phyloP scores from a whole-genome alignment of 805 yeast genomes.

The Candida xiaguanensis region DNA sequence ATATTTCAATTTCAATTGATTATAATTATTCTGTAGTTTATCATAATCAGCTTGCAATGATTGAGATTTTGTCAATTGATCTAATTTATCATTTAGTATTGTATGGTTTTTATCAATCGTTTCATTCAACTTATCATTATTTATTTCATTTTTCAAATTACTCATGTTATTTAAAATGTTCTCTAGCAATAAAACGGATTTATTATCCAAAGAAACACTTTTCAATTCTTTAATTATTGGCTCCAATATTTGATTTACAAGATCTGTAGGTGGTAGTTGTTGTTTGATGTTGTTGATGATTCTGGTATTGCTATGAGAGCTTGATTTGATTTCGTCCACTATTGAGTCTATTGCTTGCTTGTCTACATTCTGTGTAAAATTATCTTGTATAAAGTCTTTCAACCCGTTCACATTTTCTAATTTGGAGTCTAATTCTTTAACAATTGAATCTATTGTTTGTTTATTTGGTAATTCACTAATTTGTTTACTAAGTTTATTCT shows the following conservation, averaged over 20 bases:
- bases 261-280: constrained; percentile 12
- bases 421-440: too few relatives aligned
- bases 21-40: constrained; percentile 6
- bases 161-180: constrained; percentile 9
- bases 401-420: neutral
- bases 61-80: neutral
- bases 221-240: constrained; percentile 25
- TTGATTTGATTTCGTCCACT: neutral
- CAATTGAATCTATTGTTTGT: too few relatives aligned
- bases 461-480: too few relatives aligned
- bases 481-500: too few relatives aligned
- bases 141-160: neutral
- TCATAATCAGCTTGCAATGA: neutral
- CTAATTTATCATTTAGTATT: neutral
- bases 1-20: constrained; percentile 17
- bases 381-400: neutral
- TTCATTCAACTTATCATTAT: neutral
- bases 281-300: neutral
- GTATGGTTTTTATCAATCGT: neutral
- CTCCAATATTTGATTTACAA: constrained; percentile 18
- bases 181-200: constrained; percentile 15
- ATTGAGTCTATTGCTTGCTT: neutral
- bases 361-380: too few relatives aligned
- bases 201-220: constrained; percentile 20
- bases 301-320: too few relatives aligned